Evolutionary conservation across 2,329 filamentous ascomycete species (phyloP).

Genomic region (Helicocarpus griseus): DNA sequence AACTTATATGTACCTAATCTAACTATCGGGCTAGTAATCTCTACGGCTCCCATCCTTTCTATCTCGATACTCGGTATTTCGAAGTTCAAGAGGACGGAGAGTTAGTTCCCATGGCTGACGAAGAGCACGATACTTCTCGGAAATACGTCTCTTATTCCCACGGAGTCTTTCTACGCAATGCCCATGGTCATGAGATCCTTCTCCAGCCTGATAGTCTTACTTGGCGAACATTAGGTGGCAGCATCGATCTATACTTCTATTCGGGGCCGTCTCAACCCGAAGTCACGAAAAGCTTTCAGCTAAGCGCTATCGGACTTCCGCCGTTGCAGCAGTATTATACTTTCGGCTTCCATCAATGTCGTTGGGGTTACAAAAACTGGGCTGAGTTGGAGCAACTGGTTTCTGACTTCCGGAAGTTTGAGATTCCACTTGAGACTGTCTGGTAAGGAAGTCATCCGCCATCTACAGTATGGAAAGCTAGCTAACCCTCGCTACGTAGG

Average conservation of each 20-base stretch:
- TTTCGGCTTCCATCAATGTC: conserved; percentile 73
- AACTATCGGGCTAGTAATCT: conserved; percentile 43
- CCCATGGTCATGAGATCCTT: conserved; percentile 65
- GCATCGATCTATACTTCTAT: conserved; percentile 71
- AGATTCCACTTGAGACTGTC: conserved; percentile 47
- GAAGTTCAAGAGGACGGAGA: conserved; percentile 42
- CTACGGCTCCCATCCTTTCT: conserved; percentile 70
- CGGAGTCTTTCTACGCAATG: conserved; percentile 67
- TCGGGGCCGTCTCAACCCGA: conserved; percentile 59
- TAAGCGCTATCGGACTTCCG: conserved; percentile 57
- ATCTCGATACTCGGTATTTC: conserved; percentile 70
- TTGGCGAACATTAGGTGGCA: conserved; percentile 66
- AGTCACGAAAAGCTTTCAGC: conserved; percentile 62
- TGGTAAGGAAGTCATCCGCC: conserved; percentile 22
- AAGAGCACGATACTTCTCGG: conserved; percentile 43
- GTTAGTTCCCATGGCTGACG: conserved; percentile 43
- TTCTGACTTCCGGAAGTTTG: conserved; percentile 43
- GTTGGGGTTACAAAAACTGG: conserved; percentile 74
- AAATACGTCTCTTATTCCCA: conserved; percentile 61
- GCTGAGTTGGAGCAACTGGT: conserved; percentile 51
- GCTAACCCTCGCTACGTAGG: conserved; percentile 10
- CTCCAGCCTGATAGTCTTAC: conserved; percentile 56
- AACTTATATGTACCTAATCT: background rate
- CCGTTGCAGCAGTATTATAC: conserved; percentile 75
- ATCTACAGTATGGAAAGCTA: background rate